Conservation (phyloP, 148 eudicot genomes). For the Cornus kousa region DNA sequence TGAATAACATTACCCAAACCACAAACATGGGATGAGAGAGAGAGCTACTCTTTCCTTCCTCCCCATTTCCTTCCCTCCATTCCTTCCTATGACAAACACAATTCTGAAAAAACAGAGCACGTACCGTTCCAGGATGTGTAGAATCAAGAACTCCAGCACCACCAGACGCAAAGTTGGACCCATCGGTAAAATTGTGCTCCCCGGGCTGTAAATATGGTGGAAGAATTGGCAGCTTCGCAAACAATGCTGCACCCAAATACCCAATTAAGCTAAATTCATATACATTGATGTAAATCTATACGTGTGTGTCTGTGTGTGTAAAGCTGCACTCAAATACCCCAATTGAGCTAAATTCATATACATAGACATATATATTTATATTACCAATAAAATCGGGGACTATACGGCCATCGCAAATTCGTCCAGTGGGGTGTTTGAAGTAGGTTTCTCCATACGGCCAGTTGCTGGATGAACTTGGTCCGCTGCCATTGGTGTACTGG, state of each 20-base stretch:
- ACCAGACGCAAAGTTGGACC: constrained; percentile 49
- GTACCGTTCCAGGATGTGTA: constrained; percentile 36
- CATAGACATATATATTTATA: no score
- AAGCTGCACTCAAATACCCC: no score
- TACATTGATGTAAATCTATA: no score
- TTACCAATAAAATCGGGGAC: constrained; percentile 55
- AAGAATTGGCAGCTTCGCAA: constrained; percentile 33
- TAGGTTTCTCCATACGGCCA: constrained; percentile 51
- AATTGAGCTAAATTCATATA: no score
- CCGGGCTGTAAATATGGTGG: constrained; percentile 43
- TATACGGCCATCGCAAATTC: constrained; percentile 45
- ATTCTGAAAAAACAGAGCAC: background rate
- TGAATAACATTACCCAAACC: no score
- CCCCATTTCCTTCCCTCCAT: no score
- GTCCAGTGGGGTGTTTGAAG: constrained; percentile 41
- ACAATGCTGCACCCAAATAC: constrained; percentile 30
- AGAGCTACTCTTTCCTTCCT: no score
- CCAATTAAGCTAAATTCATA: background rate
- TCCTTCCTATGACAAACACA: no score
- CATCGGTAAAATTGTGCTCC: constrained; percentile 23
- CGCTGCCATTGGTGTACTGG: constrained; percentile 22
- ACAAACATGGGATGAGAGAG: no score
- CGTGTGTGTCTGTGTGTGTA: no score
- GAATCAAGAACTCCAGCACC: constrained; percentile 44
- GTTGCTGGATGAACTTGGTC: constrained; percentile 25